Evolutionary conservation across 352 stramenopile species (phyloP).

Genomic region (Phytophthora rubi): DNA sequence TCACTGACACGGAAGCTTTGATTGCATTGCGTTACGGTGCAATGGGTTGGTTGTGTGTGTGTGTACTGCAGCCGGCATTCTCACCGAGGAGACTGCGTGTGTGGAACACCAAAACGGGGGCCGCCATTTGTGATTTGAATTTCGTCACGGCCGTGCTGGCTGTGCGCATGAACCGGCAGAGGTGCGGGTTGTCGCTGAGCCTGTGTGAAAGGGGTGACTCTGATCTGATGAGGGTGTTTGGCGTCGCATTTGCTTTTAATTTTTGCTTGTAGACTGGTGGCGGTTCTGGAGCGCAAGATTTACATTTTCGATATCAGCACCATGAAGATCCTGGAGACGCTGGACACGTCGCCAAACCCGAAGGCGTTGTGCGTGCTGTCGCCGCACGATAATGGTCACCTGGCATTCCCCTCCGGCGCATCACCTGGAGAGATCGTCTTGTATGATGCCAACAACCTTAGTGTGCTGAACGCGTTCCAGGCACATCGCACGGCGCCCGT

Average conservation of each 20-base stretch:
- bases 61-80: conserved; percentile 77
- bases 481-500: conserved; percentile 88
- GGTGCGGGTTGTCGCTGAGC: conserved; percentile 34
- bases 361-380: conserved; percentile 86
- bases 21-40: neutral
- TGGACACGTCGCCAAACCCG: conserved; percentile 90
- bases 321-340: conserved; percentile 93
- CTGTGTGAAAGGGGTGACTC: neutral
- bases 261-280: conserved; percentile 56
- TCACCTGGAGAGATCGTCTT: conserved; percentile 90
- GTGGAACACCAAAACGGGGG: conserved; percentile 92
- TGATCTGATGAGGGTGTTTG: conserved; percentile 17
- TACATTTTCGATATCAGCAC: conserved; percentile 95
- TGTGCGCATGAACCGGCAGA: conserved; percentile 92
- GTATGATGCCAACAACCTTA: conserved; percentile 93
- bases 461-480: conserved; percentile 92
- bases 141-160: conserved; percentile 91
- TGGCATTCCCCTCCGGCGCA: conserved; percentile 85
- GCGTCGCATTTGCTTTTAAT: neutral
- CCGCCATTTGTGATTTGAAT: conserved; percentile 92
- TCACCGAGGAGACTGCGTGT: conserved; percentile 89
- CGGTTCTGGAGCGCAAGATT: conserved; percentile 89
- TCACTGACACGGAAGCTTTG: neutral
- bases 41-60: neutral
- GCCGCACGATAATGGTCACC: conserved; percentile 84